Evolutionary conservation across 179 eudicot species (phyloP).

Genomic region (Actinidia chinensis): DNA sequence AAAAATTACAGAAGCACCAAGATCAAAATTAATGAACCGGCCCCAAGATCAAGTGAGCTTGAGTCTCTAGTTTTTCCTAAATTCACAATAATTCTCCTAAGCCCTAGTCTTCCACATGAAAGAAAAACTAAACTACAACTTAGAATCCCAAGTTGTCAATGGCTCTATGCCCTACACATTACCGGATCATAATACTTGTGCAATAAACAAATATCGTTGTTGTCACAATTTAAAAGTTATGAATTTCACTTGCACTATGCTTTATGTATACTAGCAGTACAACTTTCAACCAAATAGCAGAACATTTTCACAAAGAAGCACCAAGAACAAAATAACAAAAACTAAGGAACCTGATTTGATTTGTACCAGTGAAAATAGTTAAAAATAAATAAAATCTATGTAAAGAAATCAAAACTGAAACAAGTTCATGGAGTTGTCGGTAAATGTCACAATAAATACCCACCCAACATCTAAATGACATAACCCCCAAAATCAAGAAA

Average conservation of each 20-base stretch:
- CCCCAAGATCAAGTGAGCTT: background rate
- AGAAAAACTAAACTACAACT: background rate
- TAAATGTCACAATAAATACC: background rate
- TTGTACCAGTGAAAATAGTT: background rate
- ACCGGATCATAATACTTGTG: background rate
- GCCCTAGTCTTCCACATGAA: background rate
- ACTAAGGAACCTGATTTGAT: background rate
- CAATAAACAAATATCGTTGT: background rate
- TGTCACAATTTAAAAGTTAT: background rate
- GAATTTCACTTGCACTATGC: background rate
- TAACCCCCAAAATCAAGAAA: background rate
- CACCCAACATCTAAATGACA: background rate
- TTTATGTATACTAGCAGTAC: background rate
- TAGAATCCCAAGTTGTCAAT: background rate
- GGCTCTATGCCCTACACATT: background rate
- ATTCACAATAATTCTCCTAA: background rate
- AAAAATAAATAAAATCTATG: background rate
- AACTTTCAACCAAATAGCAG: background rate
- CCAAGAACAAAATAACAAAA: background rate
- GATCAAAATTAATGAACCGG: no score
- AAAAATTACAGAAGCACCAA: no score
- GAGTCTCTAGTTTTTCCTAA: background rate
- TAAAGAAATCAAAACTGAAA: slow-evolving; percentile 1
- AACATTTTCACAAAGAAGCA: background rate
- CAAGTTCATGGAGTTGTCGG: background rate